Percentiles rank a stretch among this genome's conserved stretches.
These are phyloP conservation scores for Rhodotorula kratochvilovae DNA, from an alignment of 768 basidiomycete species.

Conservation along the genomic window DNA sequence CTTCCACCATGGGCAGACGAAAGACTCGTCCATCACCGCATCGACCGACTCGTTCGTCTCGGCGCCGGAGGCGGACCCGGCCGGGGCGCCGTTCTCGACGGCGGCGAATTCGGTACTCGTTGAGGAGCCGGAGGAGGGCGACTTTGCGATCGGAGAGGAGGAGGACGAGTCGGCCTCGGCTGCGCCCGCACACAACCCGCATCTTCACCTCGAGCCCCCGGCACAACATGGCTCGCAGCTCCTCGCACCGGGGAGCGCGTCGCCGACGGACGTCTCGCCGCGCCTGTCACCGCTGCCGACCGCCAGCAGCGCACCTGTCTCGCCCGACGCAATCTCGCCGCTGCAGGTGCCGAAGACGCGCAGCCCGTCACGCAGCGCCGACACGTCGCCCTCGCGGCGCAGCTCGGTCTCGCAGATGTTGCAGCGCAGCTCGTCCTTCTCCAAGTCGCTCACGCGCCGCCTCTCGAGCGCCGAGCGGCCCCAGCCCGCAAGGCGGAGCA, in stretches of 20 bases:
- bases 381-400: neutral
- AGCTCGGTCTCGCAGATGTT: conserved; percentile 5
- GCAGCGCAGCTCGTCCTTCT: conserved; percentile 8
- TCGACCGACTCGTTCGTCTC: conserved; percentile 4
- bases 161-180: neutral
- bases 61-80: neutral
- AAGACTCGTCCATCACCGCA: neutral
- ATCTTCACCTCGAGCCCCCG: neutral
- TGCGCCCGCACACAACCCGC: rapidly evolving
- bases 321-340: neutral
- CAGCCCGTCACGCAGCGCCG: neutral
- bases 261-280: neutral
- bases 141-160: neutral
- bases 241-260: neutral
- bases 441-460: neutral
- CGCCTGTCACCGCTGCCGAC: neutral
- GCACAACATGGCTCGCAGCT: neutral
- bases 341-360: neutral
- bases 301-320: neutral
- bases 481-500: no score
- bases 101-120: neutral
- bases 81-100: no score
- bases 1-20: neutral
- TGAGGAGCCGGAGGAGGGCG: conserved; percentile 12
- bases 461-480: neutral